Base-by-base conservation (phyloP, 257 asterid genomes). In the Oldenlandia corymbosa region DNA sequence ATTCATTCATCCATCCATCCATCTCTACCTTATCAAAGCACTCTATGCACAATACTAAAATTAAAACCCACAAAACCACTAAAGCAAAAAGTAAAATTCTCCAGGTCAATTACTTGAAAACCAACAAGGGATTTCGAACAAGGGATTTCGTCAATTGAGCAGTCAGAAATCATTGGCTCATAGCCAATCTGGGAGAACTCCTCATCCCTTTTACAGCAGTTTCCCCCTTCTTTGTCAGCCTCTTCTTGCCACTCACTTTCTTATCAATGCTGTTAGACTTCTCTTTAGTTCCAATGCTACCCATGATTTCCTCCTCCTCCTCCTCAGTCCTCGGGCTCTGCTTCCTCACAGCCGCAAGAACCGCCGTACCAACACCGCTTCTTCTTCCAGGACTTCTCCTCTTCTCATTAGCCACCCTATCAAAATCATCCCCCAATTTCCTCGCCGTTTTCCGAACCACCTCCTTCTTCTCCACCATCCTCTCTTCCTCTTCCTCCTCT, bases 351-450 rank as follows among this genome's bases (percentile, higher is more conserved):
- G 65, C 58, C 62, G 32, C 30, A 32, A 64, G 64, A 69, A 18
- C 71, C 10, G n/a, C 64, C 14, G 45, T 73, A 45, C 20, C 60
- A 0, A 41, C 67, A 45, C 23, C 65, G 21, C 9, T 53, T 24
- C 41, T 34, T 17, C 62, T 45, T 47, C 30, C 57, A 18, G 49
- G 71, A 4, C 61, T 57, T 71, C 65, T 64, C 45, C 78, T 83
- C 58, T 76, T 73, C 60, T 82, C 85, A 61, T 62, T 52, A 20
- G 98, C 95, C n/a, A 86, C 91, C 66, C 77, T 75, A 32, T 92
- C 98, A 46, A 92, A 92, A 45, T 88, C 98, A 59, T 75, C 91
- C 6, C 88, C 84, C 71, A 92, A 39, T 46, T 85, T 88, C 84
- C 96, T 86, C 64, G 78, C 95, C 39, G 79, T 58, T 0, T 80